These are phyloP conservation scores for Dothiorella sarmentorum DNA, from an alignment of 2,329 filamentous ascomycete genomes.

Conservation along the genomic window DNA sequence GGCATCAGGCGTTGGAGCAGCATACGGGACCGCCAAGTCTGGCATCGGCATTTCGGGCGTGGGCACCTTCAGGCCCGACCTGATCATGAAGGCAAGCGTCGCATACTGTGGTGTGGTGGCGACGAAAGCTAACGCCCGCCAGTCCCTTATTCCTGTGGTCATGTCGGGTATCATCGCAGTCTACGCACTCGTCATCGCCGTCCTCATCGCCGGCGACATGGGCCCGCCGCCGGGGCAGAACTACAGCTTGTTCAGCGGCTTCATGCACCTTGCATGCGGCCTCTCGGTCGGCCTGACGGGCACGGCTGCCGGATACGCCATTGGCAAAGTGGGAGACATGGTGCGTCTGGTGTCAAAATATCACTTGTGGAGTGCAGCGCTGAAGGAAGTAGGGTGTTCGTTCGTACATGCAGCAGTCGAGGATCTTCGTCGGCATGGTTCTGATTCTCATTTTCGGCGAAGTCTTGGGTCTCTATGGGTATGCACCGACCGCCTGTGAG, in stretches of 20 bases:
- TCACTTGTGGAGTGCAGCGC: not conserved
- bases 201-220: slow-evolving; percentile 91
- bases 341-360: slow-evolving; percentile 45
- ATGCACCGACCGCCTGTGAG: slow-evolving; percentile 34
- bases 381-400: slow-evolving; percentile 63
- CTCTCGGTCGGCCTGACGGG: slow-evolving; percentile 63
- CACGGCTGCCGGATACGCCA: slow-evolving; percentile 56
- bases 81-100: slow-evolving; percentile 78
- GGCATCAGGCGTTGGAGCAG: slow-evolving; percentile 63
- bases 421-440: slow-evolving; percentile 98
- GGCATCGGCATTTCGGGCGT: slow-evolving; percentile 85
- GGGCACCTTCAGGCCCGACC: slow-evolving; percentile 77
- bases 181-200: slow-evolving; percentile 93
- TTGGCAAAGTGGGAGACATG: slow-evolving; percentile 91
- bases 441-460: slow-evolving; percentile 98
- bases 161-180: slow-evolving; percentile 99
- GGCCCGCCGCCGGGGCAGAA: slow-evolving; percentile 62
- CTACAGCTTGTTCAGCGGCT: slow-evolving; percentile 87
- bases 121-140: slow-evolving; percentile 17
- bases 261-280: slow-evolving; percentile 90
- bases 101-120: not conserved
- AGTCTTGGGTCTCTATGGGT: slow-evolving; percentile 96
- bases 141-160: slow-evolving; percentile 84
- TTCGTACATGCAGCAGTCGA: slow-evolving; percentile 92
- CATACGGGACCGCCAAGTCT: slow-evolving; percentile 84